These are phyloP conservation scores for Sclerotinia sclerotiorum DNA, from an alignment of 2,329 filamentous ascomycete species.

Conservation along the genomic window DNA sequence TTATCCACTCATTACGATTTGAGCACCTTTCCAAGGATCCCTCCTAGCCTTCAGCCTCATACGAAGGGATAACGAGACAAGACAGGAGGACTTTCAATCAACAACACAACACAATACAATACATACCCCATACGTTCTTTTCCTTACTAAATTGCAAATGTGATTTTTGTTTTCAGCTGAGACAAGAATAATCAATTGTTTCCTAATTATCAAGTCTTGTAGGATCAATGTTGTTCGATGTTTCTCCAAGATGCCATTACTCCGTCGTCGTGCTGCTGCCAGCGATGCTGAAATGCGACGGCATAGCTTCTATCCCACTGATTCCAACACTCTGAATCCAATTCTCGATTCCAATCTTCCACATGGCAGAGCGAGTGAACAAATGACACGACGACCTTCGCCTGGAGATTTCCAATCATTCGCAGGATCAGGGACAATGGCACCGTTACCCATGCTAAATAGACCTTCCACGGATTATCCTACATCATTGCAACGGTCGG, in stretches of 20 bases:
- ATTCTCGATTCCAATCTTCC: slow-evolving; percentile 23
- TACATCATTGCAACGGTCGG: slow-evolving; percentile 28
- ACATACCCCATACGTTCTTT: not conserved
- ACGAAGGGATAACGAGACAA: slow-evolving; percentile 22
- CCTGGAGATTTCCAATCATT: slow-evolving; percentile 32
- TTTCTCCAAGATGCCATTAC: slow-evolving; percentile 35
- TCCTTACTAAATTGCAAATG: slow-evolving; percentile 19
- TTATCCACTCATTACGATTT: slow-evolving; percentile 17
- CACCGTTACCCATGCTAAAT: slow-evolving; percentile 22
- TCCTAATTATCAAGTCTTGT: not conserved
- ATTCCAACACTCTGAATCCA: slow-evolving; percentile 28
- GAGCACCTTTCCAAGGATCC: slow-evolving; percentile 21
- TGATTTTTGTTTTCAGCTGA: slow-evolving; percentile 7
- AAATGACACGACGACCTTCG: slow-evolving; percentile 38
- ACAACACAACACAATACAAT: not conserved
- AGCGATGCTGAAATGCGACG: slow-evolving; percentile 39
- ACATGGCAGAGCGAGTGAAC: slow-evolving; percentile 40
- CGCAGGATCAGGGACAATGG: slow-evolving; percentile 29
- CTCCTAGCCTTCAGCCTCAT: slow-evolving; percentile 21
- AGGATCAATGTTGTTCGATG: slow-evolving; percentile 23
- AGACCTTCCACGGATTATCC: slow-evolving; percentile 31
- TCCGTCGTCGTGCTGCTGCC: slow-evolving; percentile 37
- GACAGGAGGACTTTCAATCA: not conserved
- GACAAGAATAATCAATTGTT: not conserved
- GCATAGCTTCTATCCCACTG: slow-evolving; percentile 37